Conservation (phyloP, 2,329 filamentous ascomycete genomes). For the Claviceps fusiformis region DNA sequence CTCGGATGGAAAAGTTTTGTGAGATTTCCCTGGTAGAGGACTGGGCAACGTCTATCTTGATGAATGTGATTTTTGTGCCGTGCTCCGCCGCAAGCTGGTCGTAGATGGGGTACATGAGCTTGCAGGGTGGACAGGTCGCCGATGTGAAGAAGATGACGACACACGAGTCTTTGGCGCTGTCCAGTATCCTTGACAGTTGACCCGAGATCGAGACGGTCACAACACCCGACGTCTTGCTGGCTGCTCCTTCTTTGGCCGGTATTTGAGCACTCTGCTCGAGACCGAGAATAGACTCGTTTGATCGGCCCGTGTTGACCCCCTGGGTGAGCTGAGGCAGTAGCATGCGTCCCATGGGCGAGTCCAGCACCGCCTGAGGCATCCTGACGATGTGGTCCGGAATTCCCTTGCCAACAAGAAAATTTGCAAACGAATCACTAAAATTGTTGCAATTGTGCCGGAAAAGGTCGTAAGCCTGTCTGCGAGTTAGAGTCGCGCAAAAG, state of each 20-base stretch:
- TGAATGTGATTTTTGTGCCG: slow-evolving; percentile 52
- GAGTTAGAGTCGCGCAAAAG: background rate
- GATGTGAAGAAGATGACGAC: slow-evolving; percentile 90
- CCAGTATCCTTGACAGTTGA: slow-evolving; percentile 23
- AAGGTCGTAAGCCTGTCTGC: slow-evolving; percentile 65
- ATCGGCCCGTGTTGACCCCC: slow-evolving; percentile 35
- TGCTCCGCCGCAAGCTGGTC: slow-evolving; percentile 66
- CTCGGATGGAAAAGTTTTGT: slow-evolving; percentile 51
- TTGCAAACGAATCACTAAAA: slow-evolving; percentile 84
- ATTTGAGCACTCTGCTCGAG: slow-evolving; percentile 27
- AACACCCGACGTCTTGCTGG: slow-evolving; percentile 26
- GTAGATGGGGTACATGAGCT: slow-evolving; percentile 66
- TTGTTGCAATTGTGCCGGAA: slow-evolving; percentile 96
- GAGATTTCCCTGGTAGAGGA: slow-evolving; percentile 51
- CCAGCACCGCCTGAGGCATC: slow-evolving; percentile 72
- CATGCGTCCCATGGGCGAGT: slow-evolving; percentile 81
- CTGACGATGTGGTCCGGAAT: slow-evolving; percentile 80
- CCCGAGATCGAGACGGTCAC: slow-evolving; percentile 39
- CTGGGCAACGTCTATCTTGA: slow-evolving; percentile 69
- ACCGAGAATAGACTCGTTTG: slow-evolving; percentile 38
- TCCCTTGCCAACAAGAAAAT: slow-evolving; percentile 75
- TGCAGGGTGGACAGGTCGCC: slow-evolving; percentile 74
- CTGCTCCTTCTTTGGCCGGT: slow-evolving; percentile 4
- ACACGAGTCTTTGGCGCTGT: slow-evolving; percentile 51
- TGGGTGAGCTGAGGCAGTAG: slow-evolving; percentile 55